Evolutionary conservation across 1,284 basidiomycete genomes (phyloP).

Genomic region (Ceratobasidium theobromae): DNA sequence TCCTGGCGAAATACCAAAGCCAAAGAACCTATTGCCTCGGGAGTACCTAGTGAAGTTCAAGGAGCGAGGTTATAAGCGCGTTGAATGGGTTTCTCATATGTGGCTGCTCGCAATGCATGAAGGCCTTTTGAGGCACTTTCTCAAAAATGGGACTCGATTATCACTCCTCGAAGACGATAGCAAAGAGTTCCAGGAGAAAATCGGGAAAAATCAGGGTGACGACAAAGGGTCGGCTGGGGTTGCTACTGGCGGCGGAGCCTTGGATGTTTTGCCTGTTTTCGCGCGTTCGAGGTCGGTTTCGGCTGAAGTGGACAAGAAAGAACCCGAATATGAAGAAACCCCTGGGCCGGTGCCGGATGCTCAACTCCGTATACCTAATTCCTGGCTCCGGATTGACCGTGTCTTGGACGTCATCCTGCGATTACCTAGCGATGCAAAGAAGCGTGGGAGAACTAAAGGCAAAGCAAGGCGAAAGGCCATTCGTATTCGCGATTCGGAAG

Average conservation of each 20-base stretch:
- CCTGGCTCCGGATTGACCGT: conserved; percentile 80
- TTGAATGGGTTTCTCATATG: conserved; percentile 84
- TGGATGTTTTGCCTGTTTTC: conserved; percentile 5
- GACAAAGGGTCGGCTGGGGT: conserved; percentile 11
- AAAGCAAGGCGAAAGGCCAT: conserved; percentile 41
- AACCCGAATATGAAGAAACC: conserved; percentile 41
- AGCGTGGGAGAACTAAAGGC: conserved; percentile 40
- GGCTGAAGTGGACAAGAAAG: conserved; percentile 38
- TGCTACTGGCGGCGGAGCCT: background rate
- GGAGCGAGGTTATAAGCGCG: conserved; percentile 71
- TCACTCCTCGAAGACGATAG: conserved; percentile 28
- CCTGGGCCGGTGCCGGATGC: conserved; percentile 56
- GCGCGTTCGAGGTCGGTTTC: conserved; percentile 16
- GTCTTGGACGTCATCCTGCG: conserved; percentile 75
- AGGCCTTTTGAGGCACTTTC: conserved; percentile 73
- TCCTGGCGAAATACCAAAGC: conserved; percentile 51
- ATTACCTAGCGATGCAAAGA: conserved; percentile 42
- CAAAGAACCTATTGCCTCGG: conserved; percentile 66
- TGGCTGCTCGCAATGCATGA: conserved; percentile 71
- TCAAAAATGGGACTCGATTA: conserved; percentile 57
- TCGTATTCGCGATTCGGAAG: conserved; percentile 20
- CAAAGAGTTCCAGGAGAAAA: conserved; percentile 28
- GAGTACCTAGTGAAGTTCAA: conserved; percentile 92
- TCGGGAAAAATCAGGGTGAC: background rate
- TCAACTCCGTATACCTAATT: conserved; percentile 64